phyloP scores from a whole-genome alignment of 352 stramenopile genomes.

The Pythium monospermum region DNA sequence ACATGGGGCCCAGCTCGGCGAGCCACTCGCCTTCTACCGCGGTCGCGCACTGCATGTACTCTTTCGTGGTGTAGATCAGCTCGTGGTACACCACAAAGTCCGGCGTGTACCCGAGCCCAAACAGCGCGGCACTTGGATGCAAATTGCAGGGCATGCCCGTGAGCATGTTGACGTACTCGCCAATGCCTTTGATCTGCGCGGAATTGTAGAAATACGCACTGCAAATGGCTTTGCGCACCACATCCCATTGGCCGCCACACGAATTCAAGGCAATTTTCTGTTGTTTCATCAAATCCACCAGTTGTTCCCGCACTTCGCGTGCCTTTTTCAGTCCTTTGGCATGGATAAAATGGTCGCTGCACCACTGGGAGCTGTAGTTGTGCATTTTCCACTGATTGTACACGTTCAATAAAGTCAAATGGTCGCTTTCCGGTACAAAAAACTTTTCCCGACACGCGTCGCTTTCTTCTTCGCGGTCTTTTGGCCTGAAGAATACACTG shows the following conservation, averaged over 20 bases:
- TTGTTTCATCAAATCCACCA: constrained; percentile 98
- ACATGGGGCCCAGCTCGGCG: constrained; percentile 98
- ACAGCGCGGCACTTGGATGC: constrained; percentile 96
- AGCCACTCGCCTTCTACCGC: constrained; percentile 99
- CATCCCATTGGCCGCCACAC: constrained; percentile 93
- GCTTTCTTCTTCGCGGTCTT: constrained; percentile 97
- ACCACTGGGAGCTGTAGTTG: constrained; percentile 94
- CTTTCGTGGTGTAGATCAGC: constrained; percentile 98
- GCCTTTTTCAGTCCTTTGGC: constrained; percentile 92
- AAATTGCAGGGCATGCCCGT: constrained; percentile 96
- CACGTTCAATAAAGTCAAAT: constrained; percentile 97
- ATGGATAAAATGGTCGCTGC: constrained; percentile 96
- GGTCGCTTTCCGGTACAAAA: constrained; percentile 97
- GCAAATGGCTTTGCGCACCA: constrained; percentile 98
- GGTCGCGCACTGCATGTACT: constrained; percentile 98
- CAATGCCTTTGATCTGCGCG: constrained; percentile 98
- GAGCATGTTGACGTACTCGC: constrained; percentile 99
- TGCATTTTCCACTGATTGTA: constrained; percentile 94
- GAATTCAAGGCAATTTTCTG: constrained; percentile 90
- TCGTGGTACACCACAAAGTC: constrained; percentile 99
- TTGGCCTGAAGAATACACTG: constrained; percentile 95
- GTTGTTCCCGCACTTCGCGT: constrained; percentile 91
- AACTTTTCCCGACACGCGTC: constrained; percentile 98
- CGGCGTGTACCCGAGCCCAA: constrained; percentile 97
- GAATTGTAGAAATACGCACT: constrained; percentile 99